These are phyloP conservation scores for Sonneratia caseolaris DNA, from an alignment of 345 rosid genomes.

Conservation along the genomic window DNA sequence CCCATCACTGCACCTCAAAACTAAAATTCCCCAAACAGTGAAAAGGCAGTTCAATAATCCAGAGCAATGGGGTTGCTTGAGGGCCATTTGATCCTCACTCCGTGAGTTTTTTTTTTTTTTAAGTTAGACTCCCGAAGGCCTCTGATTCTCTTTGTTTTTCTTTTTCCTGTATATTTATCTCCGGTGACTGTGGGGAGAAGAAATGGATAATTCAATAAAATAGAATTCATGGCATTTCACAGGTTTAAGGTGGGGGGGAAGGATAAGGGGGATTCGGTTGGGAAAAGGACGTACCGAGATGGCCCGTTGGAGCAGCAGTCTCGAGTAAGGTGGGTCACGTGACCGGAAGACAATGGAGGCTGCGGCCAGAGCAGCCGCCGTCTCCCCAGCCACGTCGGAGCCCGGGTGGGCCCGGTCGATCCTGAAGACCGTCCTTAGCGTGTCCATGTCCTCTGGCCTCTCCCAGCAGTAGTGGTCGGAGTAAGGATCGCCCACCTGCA, in stretches of 20 bases:
- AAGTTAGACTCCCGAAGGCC: too few species aligned
- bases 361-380: slow-evolving; percentile 93
- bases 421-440: slow-evolving; percentile 66
- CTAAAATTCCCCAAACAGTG: neutral
- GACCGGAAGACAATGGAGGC: slow-evolving; percentile 86
- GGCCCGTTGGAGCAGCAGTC: slow-evolving; percentile 62
- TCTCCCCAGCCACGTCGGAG: slow-evolving; percentile 95
- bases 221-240: too few species aligned
- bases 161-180: too few species aligned
- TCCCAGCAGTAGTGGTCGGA: slow-evolving; percentile 94
- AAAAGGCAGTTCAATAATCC: neutral
- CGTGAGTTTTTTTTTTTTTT: too few species aligned
- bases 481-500: slow-evolving; percentile 78
- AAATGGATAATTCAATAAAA: too few species aligned
- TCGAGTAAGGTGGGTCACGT: slow-evolving; percentile 74
- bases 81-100: too few species aligned
- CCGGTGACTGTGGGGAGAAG: too few species aligned
- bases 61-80: too few species aligned
- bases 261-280: neutral
- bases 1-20: too few species aligned
- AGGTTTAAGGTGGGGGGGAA: neutral
- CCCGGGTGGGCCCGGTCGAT: slow-evolving; percentile 71
- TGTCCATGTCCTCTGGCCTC: slow-evolving; percentile 96
- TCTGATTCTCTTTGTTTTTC: too few species aligned
- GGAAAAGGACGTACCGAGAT: slow-evolving; percentile 41